A percentile compares a stretch with the other conserved stretches of the same genome.
Conservation (phyloP, 208 protist genomes). For the Leishmania martiniquensis region DNA sequence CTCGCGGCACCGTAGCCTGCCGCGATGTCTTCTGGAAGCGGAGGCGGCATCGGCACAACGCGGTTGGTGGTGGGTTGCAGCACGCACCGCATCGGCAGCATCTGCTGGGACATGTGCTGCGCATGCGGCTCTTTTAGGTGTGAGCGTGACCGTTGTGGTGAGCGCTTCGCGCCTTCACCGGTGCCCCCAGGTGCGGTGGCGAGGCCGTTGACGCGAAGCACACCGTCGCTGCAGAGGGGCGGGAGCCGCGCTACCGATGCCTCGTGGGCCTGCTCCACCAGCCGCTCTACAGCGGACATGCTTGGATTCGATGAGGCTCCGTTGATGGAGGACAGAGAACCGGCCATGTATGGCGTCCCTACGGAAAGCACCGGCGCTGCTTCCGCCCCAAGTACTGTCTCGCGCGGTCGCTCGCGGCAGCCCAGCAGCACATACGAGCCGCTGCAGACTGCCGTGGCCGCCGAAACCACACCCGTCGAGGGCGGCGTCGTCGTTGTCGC, state of each 20-base stretch:
- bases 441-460: constrained; percentile 14
- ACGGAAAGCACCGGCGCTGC: not conserved
- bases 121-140: not conserved
- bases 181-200: not conserved
- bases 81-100: constrained; percentile 10
- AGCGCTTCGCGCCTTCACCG: not conserved
- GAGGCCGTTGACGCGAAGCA: not conserved
- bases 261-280: constrained; percentile 15
- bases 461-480: not conserved
- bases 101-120: not conserved
- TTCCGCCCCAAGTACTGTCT: not conserved
- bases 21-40: constrained; percentile 13
- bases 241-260: constrained; percentile 14
- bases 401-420: constrained; percentile 16
- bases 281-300: constrained; percentile 5
- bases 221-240: constrained; percentile 7
- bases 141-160: not conserved
- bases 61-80: constrained; percentile 17
- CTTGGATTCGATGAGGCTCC: not conserved
- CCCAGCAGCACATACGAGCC: constrained; percentile 18
- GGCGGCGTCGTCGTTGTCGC: not conserved
- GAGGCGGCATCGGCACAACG: constrained; percentile 15
- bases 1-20: constrained; percentile 14
- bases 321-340: not conserved
- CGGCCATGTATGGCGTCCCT: not conserved